Conservation (phyloP, 306 rosid species). For the Gynostemma pentaphyllum region DNA sequence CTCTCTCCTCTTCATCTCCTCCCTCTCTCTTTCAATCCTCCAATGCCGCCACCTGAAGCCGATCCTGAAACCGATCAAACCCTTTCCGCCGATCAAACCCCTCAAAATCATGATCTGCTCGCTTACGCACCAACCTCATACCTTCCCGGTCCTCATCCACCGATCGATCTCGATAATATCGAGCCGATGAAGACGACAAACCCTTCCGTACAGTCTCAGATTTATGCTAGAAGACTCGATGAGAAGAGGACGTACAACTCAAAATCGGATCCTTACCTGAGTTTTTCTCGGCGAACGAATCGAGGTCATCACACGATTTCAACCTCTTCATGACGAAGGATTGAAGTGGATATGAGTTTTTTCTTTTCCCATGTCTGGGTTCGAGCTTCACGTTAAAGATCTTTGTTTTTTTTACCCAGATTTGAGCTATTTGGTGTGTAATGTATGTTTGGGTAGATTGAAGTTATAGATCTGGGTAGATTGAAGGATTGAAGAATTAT, state of each 20-base stretch:
- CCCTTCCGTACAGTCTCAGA: conserved; percentile 45
- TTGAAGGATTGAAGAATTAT: too few relatives aligned
- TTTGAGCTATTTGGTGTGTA: too few relatives aligned
- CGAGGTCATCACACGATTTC: conserved; percentile 76
- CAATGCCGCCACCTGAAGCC: conserved; percentile 8
- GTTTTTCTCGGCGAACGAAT: conserved; percentile 42
- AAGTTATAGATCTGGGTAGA: too few relatives aligned
- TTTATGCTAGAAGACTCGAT: conserved; percentile 50
- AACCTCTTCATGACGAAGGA: conserved; percentile 66
- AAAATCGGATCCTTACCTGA: conserved; percentile 15
- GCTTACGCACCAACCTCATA: too few relatives aligned
- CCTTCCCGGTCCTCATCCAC: too few relatives aligned
- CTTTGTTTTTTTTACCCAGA: too few relatives aligned
- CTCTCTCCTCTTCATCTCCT: too few relatives aligned
- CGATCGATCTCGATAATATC: conserved; percentile 51
- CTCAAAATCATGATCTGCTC: too few relatives aligned
- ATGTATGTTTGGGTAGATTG: too few relatives aligned
- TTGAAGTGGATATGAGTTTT: too few relatives aligned
- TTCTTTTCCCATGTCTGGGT: too few relatives aligned
- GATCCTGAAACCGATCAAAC: conserved; percentile 46
- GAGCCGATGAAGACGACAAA: conserved; percentile 30
- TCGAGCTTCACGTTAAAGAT: too few relatives aligned
- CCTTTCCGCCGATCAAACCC: conserved; percentile 74
- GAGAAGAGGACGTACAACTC: conserved; percentile 47
- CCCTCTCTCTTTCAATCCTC: conserved; percentile 30